These are phyloP conservation scores for Teunomyces gatunensis DNA, from an alignment of 805 yeast genomes.

Conservation along the genomic window DNA sequence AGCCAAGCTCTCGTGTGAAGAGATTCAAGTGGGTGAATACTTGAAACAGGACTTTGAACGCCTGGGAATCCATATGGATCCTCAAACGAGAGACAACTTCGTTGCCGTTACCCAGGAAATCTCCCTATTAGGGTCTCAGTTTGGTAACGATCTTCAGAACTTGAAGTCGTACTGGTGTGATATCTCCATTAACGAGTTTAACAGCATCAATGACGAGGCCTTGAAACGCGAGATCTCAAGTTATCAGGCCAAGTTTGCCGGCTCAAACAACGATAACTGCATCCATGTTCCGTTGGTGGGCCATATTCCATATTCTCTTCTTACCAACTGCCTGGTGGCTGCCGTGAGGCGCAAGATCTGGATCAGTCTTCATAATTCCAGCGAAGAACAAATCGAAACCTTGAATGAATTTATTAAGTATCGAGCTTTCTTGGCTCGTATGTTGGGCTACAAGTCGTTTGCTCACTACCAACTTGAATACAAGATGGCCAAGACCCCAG, in stretches of 20 bases:
- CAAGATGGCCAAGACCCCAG: constrained; percentile 85
- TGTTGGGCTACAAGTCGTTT: constrained; percentile 68
- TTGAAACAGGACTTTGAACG: constrained; percentile 82
- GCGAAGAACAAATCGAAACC: constrained; percentile 56
- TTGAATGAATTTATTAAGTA: constrained; percentile 59
- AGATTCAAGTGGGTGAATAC: constrained; percentile 75
- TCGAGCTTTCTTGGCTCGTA: constrained; percentile 67
- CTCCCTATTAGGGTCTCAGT: constrained; percentile 76
- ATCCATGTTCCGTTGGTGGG: constrained; percentile 47
- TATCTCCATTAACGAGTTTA: constrained; percentile 29
- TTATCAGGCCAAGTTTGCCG: constrained; percentile 25
- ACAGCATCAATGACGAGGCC: constrained; percentile 17
- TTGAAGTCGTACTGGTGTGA: constrained; percentile 37
- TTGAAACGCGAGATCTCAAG: constrained; percentile 25
- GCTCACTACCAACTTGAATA: constrained; percentile 81
- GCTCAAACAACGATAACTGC: constrained; percentile 3
- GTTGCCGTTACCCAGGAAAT: constrained; percentile 78
- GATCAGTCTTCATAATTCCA: constrained; percentile 68
- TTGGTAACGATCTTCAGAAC: constrained; percentile 48
- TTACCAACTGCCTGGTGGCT: constrained; percentile 57
- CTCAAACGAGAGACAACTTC: constrained; percentile 61
- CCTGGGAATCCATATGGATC: constrained; percentile 83
- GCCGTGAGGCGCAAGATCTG: constrained; percentile 66
- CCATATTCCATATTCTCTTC: constrained; percentile 59
- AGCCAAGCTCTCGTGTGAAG: constrained; percentile 60